A percentile compares a stretch with the other conserved stretches of the same genome.
Evolutionary conservation across 2,329 filamentous ascomycete species (phyloP).

Genomic region (Cladosporium sp.): DNA sequence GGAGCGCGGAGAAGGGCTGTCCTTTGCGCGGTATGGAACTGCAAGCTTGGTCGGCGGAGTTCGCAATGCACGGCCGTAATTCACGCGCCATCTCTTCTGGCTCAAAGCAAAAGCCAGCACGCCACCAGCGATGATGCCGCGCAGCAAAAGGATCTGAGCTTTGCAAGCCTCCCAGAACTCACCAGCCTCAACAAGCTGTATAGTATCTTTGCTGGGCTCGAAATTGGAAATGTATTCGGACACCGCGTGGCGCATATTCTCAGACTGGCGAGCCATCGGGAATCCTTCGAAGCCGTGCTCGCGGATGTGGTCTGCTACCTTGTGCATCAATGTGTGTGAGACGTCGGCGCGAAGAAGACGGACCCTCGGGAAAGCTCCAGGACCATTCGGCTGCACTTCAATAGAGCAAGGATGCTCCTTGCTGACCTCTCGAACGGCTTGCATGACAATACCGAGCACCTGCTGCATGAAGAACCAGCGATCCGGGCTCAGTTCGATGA

Average conservation of each 20-base stretch:
- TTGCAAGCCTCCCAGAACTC: constrained; percentile 28
- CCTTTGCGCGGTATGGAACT: constrained; percentile 68
- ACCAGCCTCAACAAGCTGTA: constrained; percentile 19
- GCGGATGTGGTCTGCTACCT: constrained; percentile 37
- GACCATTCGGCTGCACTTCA: constrained; percentile 16
- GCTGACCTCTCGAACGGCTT: constrained; percentile 8
- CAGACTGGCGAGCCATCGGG: constrained; percentile 21
- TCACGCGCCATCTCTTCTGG: constrained; percentile 67
- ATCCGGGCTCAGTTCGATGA: constrained; percentile 43
- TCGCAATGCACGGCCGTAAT: constrained; percentile 53
- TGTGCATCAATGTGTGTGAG: constrained; percentile 32
- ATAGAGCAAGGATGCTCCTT: constrained; percentile 22
- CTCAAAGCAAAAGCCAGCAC: constrained; percentile 61
- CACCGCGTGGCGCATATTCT: constrained; percentile 21
- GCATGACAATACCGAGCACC: constrained; percentile 35
- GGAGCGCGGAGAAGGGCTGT: constrained; percentile 59
- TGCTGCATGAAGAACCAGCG: constrained; percentile 43
- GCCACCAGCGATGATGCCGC: constrained; percentile 62
- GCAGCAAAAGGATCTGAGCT: constrained; percentile 54
- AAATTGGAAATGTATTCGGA: constrained; percentile 23
- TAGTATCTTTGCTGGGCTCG: constrained; percentile 15
- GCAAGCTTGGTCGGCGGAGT: constrained; percentile 54
- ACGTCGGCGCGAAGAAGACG: constrained; percentile 53
- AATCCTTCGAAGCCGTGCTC: constrained; percentile 29
- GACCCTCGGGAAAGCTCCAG: constrained; percentile 53